Base-by-base conservation (phyloP, 2,329 filamentous ascomycete genomes). In the Fusarium mexicanum region DNA sequence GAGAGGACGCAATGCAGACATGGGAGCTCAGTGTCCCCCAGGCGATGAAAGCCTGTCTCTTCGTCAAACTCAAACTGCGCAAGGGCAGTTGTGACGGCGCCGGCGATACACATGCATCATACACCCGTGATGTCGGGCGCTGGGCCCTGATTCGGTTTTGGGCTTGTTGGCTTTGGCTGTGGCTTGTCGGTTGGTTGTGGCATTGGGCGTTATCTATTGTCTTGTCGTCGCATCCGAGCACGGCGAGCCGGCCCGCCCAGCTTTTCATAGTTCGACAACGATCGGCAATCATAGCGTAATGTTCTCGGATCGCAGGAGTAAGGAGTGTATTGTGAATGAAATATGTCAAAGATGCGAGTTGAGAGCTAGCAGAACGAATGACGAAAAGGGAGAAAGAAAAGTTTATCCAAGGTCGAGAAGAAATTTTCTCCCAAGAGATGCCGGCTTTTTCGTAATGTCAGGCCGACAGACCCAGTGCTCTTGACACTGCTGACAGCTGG, bases 241-340 rank as follows among this genome's bases (percentile, higher is more conserved):
- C 9, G 29, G 29, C 29, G 31, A 31, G 31, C 31, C 12, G 33
- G 13, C 6, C 33, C 13, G 16, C 14, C 3, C 1, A 35, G 35
- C 35, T 35, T 35, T 8, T 17, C 35, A 1, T 3, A 2, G 3
- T 35, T 35, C 35, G 14, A 35, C 35, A 35, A 3, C 35, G 14
- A 1, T 35, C 35, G 35, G 35, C 35, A 1, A 37, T 37, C 7
- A 4, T 0, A 1, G 35, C 35, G 35, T 9, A 4, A 37, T 16
- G 16, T 37, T 37, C 35, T 17, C 35, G 8, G 2, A 17, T 37
- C 35, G 3, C 35, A 17, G 16, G 14, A 37, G 35, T 1, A 17
- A 37, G 24, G 41, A 17, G 41, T 1, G 41, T 6, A 6, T 43
- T 1, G 3, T 4, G 40, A 16, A 43, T 43, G 40, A 5, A 43